Conservation (phyloP, 306 rosid species). For the Begonia masoniana region DNA sequence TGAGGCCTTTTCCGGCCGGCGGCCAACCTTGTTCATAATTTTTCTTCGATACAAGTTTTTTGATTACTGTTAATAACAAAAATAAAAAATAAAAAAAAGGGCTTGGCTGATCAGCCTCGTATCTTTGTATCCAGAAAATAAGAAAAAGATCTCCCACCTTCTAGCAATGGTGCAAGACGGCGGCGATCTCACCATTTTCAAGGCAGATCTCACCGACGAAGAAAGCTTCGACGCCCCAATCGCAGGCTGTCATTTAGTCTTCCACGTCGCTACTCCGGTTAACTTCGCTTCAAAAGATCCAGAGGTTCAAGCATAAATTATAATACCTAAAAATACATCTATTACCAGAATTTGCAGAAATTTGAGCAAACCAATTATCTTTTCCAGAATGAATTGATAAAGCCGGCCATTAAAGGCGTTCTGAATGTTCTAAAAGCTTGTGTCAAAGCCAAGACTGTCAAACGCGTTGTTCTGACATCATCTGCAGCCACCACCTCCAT, state of each 20-base stretch:
- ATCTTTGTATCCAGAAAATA: constrained; percentile 28
- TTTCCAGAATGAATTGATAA: constrained; percentile 60
- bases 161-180: constrained; percentile 22
- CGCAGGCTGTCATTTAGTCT: constrained; percentile 37
- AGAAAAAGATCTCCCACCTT: constrained; percentile 49
- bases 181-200: constrained; percentile 48
- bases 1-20: too few species aligned
- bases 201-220: constrained; percentile 53
- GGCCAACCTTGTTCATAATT: too few species aligned
- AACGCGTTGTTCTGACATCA: constrained; percentile 63
- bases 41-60: too few species aligned
- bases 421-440: constrained; percentile 55
- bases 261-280: neutral
- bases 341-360: neutral
- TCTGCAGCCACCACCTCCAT: constrained; percentile 62
- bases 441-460: constrained; percentile 48
- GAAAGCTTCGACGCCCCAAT: constrained; percentile 54
- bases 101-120: too few species aligned
- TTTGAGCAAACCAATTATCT: neutral
- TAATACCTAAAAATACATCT: neutral
- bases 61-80: too few species aligned
- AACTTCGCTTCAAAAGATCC: neutral
- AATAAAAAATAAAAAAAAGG: too few species aligned
- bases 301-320: neutral
- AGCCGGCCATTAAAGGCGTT: constrained; percentile 66